phyloP scores from a whole-genome alignment of 2,329 filamentous ascomycete species.

The Fusarium torulosum region DNA sequence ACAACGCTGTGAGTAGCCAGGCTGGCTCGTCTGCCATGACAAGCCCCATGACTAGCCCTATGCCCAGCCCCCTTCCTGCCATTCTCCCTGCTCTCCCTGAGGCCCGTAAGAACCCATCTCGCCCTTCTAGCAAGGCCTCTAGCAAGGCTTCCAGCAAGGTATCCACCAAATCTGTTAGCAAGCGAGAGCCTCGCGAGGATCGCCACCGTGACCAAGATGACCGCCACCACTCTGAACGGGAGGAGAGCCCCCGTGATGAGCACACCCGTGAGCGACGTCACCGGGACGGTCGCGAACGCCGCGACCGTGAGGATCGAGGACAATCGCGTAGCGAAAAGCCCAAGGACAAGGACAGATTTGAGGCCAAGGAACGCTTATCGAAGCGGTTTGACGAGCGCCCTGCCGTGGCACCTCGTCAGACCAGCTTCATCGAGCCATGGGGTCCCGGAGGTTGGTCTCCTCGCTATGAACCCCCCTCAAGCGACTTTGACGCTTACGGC shows the following conservation, averaged over 20 bases:
- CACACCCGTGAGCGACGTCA: conserved; percentile 36
- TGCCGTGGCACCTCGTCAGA: conserved; percentile 43
- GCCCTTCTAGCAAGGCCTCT: conserved; percentile 48
- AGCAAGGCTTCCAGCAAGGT: conserved; percentile 50
- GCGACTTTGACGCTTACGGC: conserved; percentile 48
- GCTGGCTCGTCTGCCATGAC: conserved; percentile 42
- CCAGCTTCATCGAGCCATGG: conserved; percentile 54
- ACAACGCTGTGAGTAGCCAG: conserved; percentile 46
- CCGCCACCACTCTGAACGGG: conserved; percentile 39
- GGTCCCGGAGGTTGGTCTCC: conserved; percentile 51
- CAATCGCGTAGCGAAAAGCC: conserved; percentile 45
- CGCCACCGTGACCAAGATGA: conserved; percentile 44
- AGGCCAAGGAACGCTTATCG: conserved; percentile 54
- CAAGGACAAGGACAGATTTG: conserved; percentile 49
- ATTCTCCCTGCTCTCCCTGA: conserved; percentile 45
- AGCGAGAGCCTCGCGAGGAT: conserved; percentile 47
- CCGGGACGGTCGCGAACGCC: conserved; percentile 45
- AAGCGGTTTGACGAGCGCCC: conserved; percentile 55
- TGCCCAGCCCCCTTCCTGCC: conserved; percentile 44
- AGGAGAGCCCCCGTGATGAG: conserved; percentile 42
- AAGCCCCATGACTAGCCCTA: conserved; percentile 44
- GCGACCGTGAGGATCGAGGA: conserved; percentile 45
- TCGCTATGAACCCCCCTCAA: conserved; percentile 43
- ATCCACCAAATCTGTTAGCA: conserved; percentile 41
- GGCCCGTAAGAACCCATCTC: conserved; percentile 48